Base-by-base conservation (phyloP, 345 rosid species). In the Gynandropsis gynandra region DNA sequence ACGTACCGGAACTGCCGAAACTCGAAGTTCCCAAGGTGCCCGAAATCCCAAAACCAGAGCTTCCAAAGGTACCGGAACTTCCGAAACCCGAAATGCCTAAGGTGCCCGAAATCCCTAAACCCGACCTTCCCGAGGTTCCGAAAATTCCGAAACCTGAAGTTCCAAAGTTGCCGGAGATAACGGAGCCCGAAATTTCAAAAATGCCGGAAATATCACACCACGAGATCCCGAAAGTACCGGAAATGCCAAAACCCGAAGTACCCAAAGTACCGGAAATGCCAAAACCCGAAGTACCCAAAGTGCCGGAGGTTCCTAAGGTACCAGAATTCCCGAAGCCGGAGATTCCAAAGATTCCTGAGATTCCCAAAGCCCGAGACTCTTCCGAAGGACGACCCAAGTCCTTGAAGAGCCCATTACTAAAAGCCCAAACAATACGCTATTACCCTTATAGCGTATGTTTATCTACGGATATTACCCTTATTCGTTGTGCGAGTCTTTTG, bases 71-170 rank as follows among this genome's bases (percentile, higher is more conserved):
- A 0, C 60, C 54, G 0, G 48, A 46, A 10, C 5, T 47, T 7
- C 67, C 61, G 1, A 61, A 61, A 34, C 52, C 59, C 0, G 55
- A 63, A 19, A 1, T 47, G 1, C 66, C 66, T 1, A 36, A 36
- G 7, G 1, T 53, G 4, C 47, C 59, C 0, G 56, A 40, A 7
- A 7, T 47, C 9, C 67, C 61, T 5, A 54, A 62, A 39, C 48
- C 59, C 10, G 47, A 52, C 11, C 1, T 58, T 4, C 62, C 62
- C 14, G 46, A 46, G 20, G 9, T 43, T 9, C 61, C 61, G 15
- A 16, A 33, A 33, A 3, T 33, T 33, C 36, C 36, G 36, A 56
- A 56, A 16, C 24, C 13, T 7, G 38, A 54, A 29, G 4, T 40
- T 0, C 59, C 49, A 1, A 54, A 54, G 10, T 7, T 33, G n/a